phyloP scores from a whole-genome alignment of 2,329 filamentous ascomycete species.

The Paecilomyces dactylethromorphus region DNA sequence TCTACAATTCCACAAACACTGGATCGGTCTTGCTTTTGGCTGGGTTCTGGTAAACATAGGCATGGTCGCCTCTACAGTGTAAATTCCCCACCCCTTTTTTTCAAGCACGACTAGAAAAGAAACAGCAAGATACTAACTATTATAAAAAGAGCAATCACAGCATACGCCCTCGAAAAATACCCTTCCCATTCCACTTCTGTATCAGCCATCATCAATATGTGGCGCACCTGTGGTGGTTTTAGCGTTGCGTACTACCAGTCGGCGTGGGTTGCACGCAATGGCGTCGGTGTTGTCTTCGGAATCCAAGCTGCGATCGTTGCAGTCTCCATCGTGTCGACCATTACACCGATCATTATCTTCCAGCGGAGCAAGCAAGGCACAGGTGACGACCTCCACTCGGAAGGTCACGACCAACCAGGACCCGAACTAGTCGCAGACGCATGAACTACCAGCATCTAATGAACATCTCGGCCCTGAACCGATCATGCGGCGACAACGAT shows the following conservation, averaged over 20 bases:
- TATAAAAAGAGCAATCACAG: constrained; percentile 23
- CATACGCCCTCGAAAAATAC: constrained; percentile 31
- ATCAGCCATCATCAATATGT: constrained; percentile 32
- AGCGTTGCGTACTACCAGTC: constrained; percentile 32
- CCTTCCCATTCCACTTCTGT: constrained; percentile 27
- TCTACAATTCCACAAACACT: constrained; percentile 25
- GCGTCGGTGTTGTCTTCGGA: constrained; percentile 25
- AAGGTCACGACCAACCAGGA: neutral
- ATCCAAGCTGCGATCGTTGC: constrained; percentile 25
- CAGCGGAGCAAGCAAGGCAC: neutral
- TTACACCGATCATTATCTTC: constrained; percentile 17
- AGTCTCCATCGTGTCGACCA: constrained; percentile 17
- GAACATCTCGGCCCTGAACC: too few species aligned
- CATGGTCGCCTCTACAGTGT: constrained; percentile 30
- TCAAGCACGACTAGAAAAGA: neutral
- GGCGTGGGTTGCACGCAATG: constrained; percentile 26
- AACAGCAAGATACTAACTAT: neutral
- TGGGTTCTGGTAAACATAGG: constrained; percentile 32
- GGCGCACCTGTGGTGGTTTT: constrained; percentile 33
- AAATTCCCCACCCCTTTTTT: constrained; percentile 4
- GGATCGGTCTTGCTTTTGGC: constrained; percentile 31
- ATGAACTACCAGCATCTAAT: too few species aligned
- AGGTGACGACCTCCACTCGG: neutral
- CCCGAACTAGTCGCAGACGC: neutral
- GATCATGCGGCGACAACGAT: too few species aligned